Evolutionary conservation across 805 yeast genomes (phyloP).

Genomic region (Ogataea pignaliae): DNA sequence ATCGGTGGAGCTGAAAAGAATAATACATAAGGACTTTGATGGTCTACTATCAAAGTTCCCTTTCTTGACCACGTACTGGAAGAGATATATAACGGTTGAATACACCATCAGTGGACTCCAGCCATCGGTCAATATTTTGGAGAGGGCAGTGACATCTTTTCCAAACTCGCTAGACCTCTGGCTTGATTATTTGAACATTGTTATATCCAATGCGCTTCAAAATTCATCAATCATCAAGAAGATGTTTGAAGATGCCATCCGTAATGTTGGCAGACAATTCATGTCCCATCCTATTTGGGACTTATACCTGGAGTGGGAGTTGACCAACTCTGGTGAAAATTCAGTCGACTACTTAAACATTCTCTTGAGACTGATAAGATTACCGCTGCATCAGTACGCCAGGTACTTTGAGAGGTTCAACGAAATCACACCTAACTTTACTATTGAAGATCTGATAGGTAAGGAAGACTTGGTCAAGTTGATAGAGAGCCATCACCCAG

Average conservation of each 20-base stretch:
- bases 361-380: conserved; percentile 40
- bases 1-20: conserved; percentile 10
- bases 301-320: conserved; percentile 58
- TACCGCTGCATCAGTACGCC: conserved; percentile 87
- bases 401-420: conserved; percentile 56
- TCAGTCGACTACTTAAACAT: conserved; percentile 36
- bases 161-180: conserved; percentile 64
- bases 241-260: conserved; percentile 46
- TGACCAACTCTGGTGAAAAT: conserved; percentile 28
- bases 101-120: conserved; percentile 53
- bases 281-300: conserved; percentile 84
- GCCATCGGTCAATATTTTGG: conserved; percentile 43
- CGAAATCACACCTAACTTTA: conserved; percentile 33
- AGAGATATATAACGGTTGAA: conserved; percentile 49
- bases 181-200: conserved; percentile 58
- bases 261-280: conserved; percentile 63
- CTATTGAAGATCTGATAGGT: conserved; percentile 30
- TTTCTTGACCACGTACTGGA: conserved; percentile 59
- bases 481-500: conserved; percentile 12
- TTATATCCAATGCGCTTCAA: conserved; percentile 38
- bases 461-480: conserved; percentile 27
- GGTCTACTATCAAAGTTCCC: conserved; percentile 53
- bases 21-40: conserved; percentile 30
- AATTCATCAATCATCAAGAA: conserved; percentile 30
- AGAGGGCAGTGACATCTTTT: conserved; percentile 41